These are phyloP conservation scores for Talaromyces trachyspermus DNA, from an alignment of 495 filamentous ascomycete genomes.

Conservation along the genomic window DNA sequence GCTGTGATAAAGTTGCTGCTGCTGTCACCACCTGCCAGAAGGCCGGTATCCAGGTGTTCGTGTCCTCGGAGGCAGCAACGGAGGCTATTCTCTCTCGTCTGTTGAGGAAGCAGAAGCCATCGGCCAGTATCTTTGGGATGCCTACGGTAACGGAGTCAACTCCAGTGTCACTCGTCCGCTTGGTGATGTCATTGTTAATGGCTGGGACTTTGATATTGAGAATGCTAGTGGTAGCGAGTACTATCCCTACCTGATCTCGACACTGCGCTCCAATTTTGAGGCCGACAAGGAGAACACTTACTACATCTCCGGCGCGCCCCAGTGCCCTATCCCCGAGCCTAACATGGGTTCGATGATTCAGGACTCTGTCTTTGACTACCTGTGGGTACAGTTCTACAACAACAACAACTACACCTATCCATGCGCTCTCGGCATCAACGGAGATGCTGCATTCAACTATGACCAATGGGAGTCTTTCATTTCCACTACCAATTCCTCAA, in stretches of 20 bases:
- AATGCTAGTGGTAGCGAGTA: slow-evolving; percentile 18
- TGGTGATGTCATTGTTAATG: slow-evolving; percentile 46
- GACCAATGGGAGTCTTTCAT: slow-evolving; percentile 38
- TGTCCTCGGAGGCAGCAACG: slow-evolving; percentile 42
- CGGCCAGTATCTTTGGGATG: slow-evolving; percentile 44
- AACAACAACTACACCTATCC: slow-evolving; percentile 20
- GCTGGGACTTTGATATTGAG: slow-evolving; percentile 51
- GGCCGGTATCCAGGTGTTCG: slow-evolving; percentile 39
- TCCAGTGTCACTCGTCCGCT: slow-evolving; percentile 39
- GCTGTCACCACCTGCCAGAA: slow-evolving; percentile 45
- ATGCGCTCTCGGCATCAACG: slow-evolving; percentile 7
- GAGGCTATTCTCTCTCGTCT: slow-evolving; percentile 30
- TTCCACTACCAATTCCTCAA: slow-evolving; percentile 24
- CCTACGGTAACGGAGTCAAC: slow-evolving; percentile 27
- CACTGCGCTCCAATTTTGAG: slow-evolving; percentile 39
- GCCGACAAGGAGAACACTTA: slow-evolving; percentile 39
- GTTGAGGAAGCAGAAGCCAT: slow-evolving; percentile 35
- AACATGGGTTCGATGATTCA: slow-evolving; percentile 39
- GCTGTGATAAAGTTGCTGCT: slow-evolving; percentile 34
- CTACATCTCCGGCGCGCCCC: slow-evolving; percentile 51
- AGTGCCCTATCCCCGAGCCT: slow-evolving; percentile 48
- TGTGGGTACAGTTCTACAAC: slow-evolving; percentile 42
- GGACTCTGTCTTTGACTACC: slow-evolving; percentile 26
- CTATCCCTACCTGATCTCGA: slow-evolving; percentile 37
- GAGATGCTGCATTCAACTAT: slow-evolving; percentile 23